phyloP scores from a whole-genome alignment of 2,329 filamentous ascomycete species.

The Fusarium sacchari region DNA sequence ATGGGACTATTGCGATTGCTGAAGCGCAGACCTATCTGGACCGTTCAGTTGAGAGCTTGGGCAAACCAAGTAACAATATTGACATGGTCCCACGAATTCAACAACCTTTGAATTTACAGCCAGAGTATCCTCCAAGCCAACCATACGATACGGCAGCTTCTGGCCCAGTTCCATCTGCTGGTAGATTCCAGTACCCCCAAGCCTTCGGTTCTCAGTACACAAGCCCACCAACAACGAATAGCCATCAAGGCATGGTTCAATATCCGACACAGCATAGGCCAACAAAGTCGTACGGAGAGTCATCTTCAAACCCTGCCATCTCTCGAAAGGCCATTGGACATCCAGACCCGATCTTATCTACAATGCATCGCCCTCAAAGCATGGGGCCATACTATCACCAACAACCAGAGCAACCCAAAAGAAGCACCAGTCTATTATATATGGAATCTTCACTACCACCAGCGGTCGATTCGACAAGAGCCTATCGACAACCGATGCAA shows the following conservation, averaged over 20 bases:
- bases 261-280: fast-evolving
- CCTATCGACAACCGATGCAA: not conserved
- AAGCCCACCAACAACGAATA: not conserved
- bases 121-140: not conserved
- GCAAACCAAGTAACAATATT: not conserved
- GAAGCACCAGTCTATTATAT: not conserved
- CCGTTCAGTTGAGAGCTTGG: fast-evolving
- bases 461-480: not conserved
- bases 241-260: fast-evolving
- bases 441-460: fast-evolving
- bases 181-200: not conserved
- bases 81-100: not conserved
- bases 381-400: not conserved
- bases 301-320: fast-evolving
- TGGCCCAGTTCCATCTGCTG: not conserved
- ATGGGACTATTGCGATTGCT: not conserved
- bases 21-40: not conserved
- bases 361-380: fast-evolving
- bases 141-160: not conserved
- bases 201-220: not conserved
- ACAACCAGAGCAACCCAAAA: fast-evolving
- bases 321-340: not conserved
- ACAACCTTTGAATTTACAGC: not conserved
- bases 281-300: fast-evolving
- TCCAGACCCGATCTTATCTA: fast-evolving